Percentiles rank a stretch among this genome's conserved stretches.
These are phyloP conservation scores for Melaleuca alternifolia DNA, from an alignment of 345 rosid species.

Conservation along the genomic window DNA sequence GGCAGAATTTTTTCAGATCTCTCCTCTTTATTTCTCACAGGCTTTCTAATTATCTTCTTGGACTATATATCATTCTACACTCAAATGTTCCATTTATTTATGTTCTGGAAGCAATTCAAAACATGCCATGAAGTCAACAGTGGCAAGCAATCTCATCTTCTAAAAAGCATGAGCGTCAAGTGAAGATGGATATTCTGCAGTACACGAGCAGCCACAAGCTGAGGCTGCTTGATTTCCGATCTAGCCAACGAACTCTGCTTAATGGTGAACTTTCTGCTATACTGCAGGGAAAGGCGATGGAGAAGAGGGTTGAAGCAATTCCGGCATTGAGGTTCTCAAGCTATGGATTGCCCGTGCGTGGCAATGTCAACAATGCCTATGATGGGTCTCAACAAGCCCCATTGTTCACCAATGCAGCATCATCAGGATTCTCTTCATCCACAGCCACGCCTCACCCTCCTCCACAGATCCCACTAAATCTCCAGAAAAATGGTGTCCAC, in stretches of 20 bases:
- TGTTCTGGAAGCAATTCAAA: background rate
- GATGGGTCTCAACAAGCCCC: constrained; percentile 7
- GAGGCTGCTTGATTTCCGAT: background rate
- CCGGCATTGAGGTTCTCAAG: constrained; percentile 9
- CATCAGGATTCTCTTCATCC: constrained; percentile 95
- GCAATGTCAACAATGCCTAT: constrained; percentile 6
- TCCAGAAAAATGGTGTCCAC: constrained; percentile 1
- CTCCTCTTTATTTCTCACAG: background rate
- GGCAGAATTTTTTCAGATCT: background rate
- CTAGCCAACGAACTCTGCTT: background rate
- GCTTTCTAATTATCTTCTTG: background rate
- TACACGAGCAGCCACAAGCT: background rate
- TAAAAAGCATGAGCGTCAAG: background rate
- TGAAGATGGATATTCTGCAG: background rate
- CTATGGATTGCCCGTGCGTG: constrained; percentile 23
- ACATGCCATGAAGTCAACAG: background rate
- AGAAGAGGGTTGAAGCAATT: constrained; percentile 26
- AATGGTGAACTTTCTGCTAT: background rate
- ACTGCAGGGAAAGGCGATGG: constrained; percentile 28
- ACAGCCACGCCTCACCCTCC: constrained; percentile 20
- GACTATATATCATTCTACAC: background rate
- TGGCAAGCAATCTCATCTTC: background rate
- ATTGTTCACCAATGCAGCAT: constrained; percentile 73
- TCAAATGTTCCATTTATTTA: background rate
- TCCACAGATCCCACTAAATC: constrained; percentile 19